Evolutionary conservation across 768 basidiomycete species (phyloP), one percentile per base, ranked within the genome.

Genomic region (Boletales sp.): DNA sequence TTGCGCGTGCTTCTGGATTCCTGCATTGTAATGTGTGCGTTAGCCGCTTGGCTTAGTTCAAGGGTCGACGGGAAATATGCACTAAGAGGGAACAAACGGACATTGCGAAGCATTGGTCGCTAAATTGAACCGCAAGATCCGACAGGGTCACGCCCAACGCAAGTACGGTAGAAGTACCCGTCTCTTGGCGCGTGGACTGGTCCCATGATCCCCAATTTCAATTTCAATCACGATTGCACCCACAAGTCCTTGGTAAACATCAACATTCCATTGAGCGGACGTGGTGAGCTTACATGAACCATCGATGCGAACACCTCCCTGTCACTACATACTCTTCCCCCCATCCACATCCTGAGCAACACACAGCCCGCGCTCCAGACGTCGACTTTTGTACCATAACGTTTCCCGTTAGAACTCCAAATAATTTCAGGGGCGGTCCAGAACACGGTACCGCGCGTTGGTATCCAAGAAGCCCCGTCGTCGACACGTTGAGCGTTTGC

Each of bases 281-380:
- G 25, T 28, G 25, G 25, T 6, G 25, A 6, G 36, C 36, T 51
- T 58, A 90, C 92, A 77, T 91, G 88, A 68, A 90, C 86, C 83
- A 96, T 88, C 49, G 93, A 90, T 2, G 87, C 83, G 48, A 94
- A 77, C 55, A 79, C 79, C 67, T 92, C 87, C 57, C 90, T 85
- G 28, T 87, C 84, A 25, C 74, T 81, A 94, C 92, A 94, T 3
- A 93, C 92, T 44, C 90, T 74, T 61, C 82, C 79, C 8, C 94
- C 94, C 18, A 86, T 86, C 85, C 90, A 94, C 95, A 97, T 97
- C 70, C 94, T 94, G 55, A 95, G 75, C 10, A 94, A 86, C 8
- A 97, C 89, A 71, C 94, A 97, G 2, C 94, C 94, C 3, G 94
- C 79, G 66, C 88, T 90, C 94, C 94, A 98, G 55, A 97, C 92